A percentile compares a stretch with the other conserved stretches of the same genome.
These are phyloP conservation scores for Plasmodium cynomolgi DNA, from an alignment of 169 alveolate genomes.

Conservation along the genomic window DNA sequence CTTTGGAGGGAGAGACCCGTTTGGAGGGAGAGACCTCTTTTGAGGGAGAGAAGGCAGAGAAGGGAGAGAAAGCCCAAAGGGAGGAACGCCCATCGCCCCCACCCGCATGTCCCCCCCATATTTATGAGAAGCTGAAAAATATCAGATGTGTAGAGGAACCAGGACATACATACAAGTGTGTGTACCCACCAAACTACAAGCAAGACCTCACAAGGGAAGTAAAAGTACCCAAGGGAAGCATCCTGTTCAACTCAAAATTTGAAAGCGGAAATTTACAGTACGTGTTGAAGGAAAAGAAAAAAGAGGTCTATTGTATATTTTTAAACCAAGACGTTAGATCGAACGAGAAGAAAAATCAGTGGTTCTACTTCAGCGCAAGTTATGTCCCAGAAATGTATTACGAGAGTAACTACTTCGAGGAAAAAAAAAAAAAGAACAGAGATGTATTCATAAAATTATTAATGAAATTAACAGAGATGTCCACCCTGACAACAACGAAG, in stretches of 20 bases:
- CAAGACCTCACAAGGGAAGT: slow-evolving; percentile 14
- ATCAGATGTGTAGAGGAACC: slow-evolving; percentile 23
- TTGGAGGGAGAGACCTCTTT: neutral
- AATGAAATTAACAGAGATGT: slow-evolving; percentile 26
- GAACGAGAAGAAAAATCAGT: slow-evolving; percentile 66
- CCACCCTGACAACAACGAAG: neutral
- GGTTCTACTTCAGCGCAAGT: slow-evolving; percentile 75
- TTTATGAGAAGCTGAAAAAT: slow-evolving; percentile 9
- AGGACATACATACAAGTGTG: slow-evolving; percentile 29
- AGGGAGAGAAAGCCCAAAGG: neutral
- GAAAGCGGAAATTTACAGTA: slow-evolving; percentile 53
- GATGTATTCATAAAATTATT: slow-evolving; percentile 3
- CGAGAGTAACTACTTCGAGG: neutral
- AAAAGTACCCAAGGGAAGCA: neutral
- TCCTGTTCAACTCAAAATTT: slow-evolving; percentile 43
- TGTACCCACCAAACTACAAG: slow-evolving; percentile 3
- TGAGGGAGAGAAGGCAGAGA: neutral
- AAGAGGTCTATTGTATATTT: slow-evolving; percentile 40
- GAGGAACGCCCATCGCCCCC: neutral
- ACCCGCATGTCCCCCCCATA: neutral
- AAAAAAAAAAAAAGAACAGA: slow-evolving; percentile 14
- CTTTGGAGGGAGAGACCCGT: neutral
- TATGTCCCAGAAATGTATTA: slow-evolving; percentile 43
- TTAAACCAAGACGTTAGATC: slow-evolving; percentile 22
- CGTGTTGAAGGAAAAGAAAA: slow-evolving; percentile 39